Base-by-base conservation (phyloP, 768 basidiomycete genomes). In the Thelephora ganbajun region DNA sequence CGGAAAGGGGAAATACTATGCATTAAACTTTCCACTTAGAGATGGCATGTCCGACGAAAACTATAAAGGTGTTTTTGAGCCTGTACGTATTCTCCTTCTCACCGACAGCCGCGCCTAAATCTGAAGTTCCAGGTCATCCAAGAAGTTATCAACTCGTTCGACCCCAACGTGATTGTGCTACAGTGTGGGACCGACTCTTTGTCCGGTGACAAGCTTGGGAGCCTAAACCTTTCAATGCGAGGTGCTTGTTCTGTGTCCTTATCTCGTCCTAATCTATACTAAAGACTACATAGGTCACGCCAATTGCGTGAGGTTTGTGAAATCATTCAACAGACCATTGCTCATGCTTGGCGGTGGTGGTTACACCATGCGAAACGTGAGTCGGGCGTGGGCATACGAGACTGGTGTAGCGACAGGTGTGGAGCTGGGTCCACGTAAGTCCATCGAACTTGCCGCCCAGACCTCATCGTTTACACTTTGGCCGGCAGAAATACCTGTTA, bases 151-250 rank as follows among this genome's bases (percentile, higher is more conserved):
- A 86, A 93, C 56, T 80, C 82, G 37, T 99, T 94, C 55, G 80
- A 86, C 54, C 96, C 96, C 1, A 85, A 87, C 1, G 96, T 93
- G 0, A 85, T 99, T 47, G 94, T 99, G 5, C 67, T 99, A 13
- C 96, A 99, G 62, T 98, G 96, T 59, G 96, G 96, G 6, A 91
- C 94, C 20, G 96, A 99, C 63, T 98, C 94, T 0, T 67, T 99
- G 20, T 88, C 92, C 2, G 94, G 94, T 9, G 96, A 99, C 60
- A 92, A 94, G 60, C 72, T 99, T 2, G 96, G 96, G 4, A 87
- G 88, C 56, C 77, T 99, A 57, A 99, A 99, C 60, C 67, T 99
- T 39, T 96, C 93, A 0, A 98, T 99, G 93, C 74, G 82, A 61
- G 90, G 88, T 85, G 47, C 11, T 50, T 14, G 3, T 33, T 36